Evolutionary conservation across 345 rosid genomes (phyloP).

Genomic region (Brassica rapa): DNA sequence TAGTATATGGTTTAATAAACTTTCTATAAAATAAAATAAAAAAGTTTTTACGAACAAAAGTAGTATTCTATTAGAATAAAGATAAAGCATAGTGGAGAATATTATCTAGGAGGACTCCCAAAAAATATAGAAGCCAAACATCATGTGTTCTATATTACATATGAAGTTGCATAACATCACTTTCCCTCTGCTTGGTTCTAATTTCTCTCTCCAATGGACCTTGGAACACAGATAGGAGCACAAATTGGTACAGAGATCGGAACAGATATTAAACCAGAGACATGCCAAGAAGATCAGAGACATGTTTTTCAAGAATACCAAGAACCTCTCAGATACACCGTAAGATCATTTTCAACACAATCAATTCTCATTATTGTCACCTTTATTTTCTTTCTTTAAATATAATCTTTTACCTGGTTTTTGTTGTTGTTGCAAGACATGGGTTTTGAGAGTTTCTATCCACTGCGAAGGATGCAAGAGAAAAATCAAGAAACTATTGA

Average conservation of each 20-base stretch:
- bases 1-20: neutral
- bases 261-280: slow-evolving; percentile 53
- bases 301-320: slow-evolving; percentile 36
- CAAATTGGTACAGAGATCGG: slow-evolving; percentile 22
- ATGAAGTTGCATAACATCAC: slow-evolving; percentile 27
- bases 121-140: slow-evolving; percentile 15
- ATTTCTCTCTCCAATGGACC: slow-evolving; percentile 28
- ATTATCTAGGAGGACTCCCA: slow-evolving; percentile 14
- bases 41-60: neutral
- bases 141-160: slow-evolving; percentile 17
- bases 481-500: slow-evolving; percentile 70
- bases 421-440: slow-evolving; percentile 46
- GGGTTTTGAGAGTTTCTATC: slow-evolving; percentile 70
- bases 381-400: neutral
- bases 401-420: neutral
- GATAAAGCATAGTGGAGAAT: slow-evolving; percentile 19
- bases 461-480: slow-evolving; percentile 93
- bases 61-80: neutral
- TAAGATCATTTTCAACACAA: slow-evolving; percentile 18
- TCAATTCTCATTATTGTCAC: neutral
- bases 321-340: slow-evolving; percentile 69
- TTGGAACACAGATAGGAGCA: slow-evolving; percentile 29
- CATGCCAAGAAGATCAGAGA: slow-evolving; percentile 39
- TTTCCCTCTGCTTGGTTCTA: slow-evolving; percentile 17
- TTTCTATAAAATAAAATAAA: no score